A percentile compares a stretch with the other conserved stretches of the same genome.
These are phyloP conservation scores for Tubosaeta sp. DNA, from an alignment of 768 basidiomycete species.

Conservation along the genomic window DNA sequence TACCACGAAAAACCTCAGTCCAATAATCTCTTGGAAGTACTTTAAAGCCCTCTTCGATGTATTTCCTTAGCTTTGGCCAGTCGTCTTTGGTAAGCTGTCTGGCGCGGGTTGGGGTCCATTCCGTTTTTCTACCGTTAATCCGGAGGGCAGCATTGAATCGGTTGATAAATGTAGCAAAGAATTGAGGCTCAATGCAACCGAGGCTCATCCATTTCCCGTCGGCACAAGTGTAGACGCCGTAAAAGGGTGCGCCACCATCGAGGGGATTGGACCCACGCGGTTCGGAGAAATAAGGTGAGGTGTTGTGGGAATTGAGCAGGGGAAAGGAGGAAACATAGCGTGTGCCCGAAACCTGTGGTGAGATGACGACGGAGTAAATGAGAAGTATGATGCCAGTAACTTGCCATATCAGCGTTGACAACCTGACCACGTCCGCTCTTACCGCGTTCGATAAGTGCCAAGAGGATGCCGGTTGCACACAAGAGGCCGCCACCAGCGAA, in stretches of 20 bases:
- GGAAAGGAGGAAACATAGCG: conserved; percentile 76
- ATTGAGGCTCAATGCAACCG: conserved; percentile 70
- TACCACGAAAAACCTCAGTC: conserved; percentile 64
- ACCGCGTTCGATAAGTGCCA: conserved; percentile 67
- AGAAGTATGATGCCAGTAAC: not conserved
- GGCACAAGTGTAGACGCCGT: conserved; percentile 66
- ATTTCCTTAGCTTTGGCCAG: conserved; percentile 56
- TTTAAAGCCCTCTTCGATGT: conserved; percentile 62
- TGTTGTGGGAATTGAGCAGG: conserved; percentile 41
- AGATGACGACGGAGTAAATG: not conserved
- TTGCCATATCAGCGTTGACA: conserved; percentile 73
- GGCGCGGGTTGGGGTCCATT: conserved; percentile 52
- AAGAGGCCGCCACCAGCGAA: conserved; percentile 79
- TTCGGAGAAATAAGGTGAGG: conserved; percentile 36
- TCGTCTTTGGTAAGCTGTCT: conserved; percentile 43
- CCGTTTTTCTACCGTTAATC: conserved; percentile 34
- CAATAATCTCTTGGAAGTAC: conserved; percentile 62
- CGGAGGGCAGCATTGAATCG: conserved; percentile 50
- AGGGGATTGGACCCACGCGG: conserved; percentile 56
- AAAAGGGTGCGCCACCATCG: conserved; percentile 79
- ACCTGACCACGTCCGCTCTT: conserved; percentile 69
- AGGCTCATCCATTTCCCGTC: conserved; percentile 76
- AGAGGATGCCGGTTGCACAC: conserved; percentile 67
- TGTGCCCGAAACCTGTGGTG: conserved; percentile 66
- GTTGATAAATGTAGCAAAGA: conserved; percentile 60